Conservation (phyloP, 768 basidiomycete species). For the Rhizopogon vinicolor region DNA sequence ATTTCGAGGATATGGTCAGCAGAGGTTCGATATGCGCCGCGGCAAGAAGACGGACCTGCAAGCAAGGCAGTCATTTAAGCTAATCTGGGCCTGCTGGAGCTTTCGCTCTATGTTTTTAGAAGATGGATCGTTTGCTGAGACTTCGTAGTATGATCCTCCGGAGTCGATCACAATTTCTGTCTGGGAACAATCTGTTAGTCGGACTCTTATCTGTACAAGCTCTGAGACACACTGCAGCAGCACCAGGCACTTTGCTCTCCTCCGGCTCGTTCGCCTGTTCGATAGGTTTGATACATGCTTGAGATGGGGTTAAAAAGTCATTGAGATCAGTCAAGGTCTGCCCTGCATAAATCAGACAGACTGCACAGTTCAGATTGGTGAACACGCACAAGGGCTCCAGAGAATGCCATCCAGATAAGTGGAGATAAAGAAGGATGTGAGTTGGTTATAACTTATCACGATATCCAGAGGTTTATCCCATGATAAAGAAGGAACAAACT, state of each 20-base stretch:
- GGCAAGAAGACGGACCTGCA: constrained; percentile 73
- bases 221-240: constrained; percentile 33
- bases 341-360: constrained; percentile 8
- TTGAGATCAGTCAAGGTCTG: constrained; percentile 93
- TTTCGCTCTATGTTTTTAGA: constrained; percentile 41
- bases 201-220: not conserved
- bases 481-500: too few relatives aligned
- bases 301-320: constrained; percentile 94
- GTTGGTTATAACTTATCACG: too few relatives aligned
- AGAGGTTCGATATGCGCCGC: not conserved
- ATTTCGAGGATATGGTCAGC: constrained; percentile 7
- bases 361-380: not conserved
- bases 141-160: constrained; percentile 84
- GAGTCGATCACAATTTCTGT: constrained; percentile 91
- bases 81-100: constrained; percentile 92
- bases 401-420: constrained; percentile 64
- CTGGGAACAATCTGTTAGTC: constrained; percentile 33
- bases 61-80: constrained; percentile 94
- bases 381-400: constrained; percentile 69
- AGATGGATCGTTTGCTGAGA: constrained; percentile 33
- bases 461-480: too few relatives aligned
- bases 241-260: constrained; percentile 34
- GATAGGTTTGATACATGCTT: constrained; percentile 97
- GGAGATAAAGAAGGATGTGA: not conserved
- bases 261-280: constrained; percentile 43